Evolutionary conservation across 345 rosid species (phyloP).

Genomic region (Eucalyptus sideroxylon): DNA sequence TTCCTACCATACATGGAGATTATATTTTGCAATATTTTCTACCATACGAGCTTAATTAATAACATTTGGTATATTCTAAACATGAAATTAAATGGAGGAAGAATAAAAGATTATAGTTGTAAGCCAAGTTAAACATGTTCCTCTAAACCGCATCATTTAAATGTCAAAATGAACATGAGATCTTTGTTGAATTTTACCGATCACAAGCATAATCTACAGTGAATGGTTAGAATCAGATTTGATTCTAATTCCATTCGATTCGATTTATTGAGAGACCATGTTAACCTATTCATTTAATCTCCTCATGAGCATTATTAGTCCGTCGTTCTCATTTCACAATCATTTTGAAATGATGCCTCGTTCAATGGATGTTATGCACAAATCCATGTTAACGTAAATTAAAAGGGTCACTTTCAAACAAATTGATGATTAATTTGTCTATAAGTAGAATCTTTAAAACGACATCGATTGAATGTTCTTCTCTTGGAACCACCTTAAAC

Average conservation of each 20-base stretch:
- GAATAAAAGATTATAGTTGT: not conserved
- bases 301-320: not conserved
- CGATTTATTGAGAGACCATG: not conserved
- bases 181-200: not conserved
- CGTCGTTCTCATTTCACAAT: not conserved
- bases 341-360: not conserved
- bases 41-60: not conserved
- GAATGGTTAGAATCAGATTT: accelerated
- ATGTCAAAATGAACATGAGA: not conserved
- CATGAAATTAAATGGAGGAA: not conserved
- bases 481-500: not conserved
- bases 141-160: not conserved
- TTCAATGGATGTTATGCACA: not conserved
- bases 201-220: not conserved
- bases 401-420: not conserved
- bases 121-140: not conserved
- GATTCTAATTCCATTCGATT: not conserved
- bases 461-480: not conserved
- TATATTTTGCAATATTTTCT: not conserved
- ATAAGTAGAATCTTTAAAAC: not conserved
- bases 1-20: not conserved
- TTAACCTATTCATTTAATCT: not conserved
- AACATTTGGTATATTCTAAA: not conserved
- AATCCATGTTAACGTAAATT: not conserved
- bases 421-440: not conserved